Conservation (phyloP, 2,329 filamentous ascomycete genomes). For the Colletotrichum magnum region DNA sequence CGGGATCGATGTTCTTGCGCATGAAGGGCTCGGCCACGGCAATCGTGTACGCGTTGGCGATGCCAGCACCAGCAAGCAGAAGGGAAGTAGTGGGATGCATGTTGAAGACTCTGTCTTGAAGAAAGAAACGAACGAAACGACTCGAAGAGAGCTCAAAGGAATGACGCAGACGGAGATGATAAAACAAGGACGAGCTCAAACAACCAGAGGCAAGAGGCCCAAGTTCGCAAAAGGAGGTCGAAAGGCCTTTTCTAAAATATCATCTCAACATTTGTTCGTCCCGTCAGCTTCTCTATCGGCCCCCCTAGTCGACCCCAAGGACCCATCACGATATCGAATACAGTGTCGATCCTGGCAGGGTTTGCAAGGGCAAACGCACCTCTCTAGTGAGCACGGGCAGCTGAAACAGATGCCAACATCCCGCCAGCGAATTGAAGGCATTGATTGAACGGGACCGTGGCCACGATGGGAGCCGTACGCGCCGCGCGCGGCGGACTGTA, state of each 20-base stretch:
- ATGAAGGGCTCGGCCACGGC: slow-evolving; percentile 45
- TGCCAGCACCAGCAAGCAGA: slow-evolving; percentile 36
- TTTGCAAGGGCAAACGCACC: neutral
- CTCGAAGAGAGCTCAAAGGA: neutral
- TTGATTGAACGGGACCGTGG: neutral
- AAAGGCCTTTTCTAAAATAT: slow-evolving; percentile 9
- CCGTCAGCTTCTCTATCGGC: neutral
- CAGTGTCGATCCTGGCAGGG: slow-evolving; percentile 1
- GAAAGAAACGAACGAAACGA: slow-evolving; percentile 7
- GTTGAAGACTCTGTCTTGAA: neutral
- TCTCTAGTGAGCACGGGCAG: slow-evolving; percentile 11
- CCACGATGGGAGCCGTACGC: neutral
- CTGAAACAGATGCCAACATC: slow-evolving; percentile 14
- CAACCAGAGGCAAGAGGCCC: neutral
- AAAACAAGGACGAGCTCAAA: neutral
- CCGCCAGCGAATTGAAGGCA: slow-evolving; percentile 3
- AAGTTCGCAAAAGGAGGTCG: neutral
- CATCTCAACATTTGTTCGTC: slow-evolving; percentile 11
- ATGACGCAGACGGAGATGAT: neutral
- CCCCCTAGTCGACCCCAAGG: neutral
- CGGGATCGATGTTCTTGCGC: slow-evolving; percentile 52
- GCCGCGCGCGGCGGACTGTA: slow-evolving; percentile 11
- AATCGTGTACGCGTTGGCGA: slow-evolving; percentile 45
- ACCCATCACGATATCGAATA: neutral
- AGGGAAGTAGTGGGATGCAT: slow-evolving; percentile 31